Conservation (phyloP, 768 basidiomycete species). For the Hortiboletus campestris region DNA sequence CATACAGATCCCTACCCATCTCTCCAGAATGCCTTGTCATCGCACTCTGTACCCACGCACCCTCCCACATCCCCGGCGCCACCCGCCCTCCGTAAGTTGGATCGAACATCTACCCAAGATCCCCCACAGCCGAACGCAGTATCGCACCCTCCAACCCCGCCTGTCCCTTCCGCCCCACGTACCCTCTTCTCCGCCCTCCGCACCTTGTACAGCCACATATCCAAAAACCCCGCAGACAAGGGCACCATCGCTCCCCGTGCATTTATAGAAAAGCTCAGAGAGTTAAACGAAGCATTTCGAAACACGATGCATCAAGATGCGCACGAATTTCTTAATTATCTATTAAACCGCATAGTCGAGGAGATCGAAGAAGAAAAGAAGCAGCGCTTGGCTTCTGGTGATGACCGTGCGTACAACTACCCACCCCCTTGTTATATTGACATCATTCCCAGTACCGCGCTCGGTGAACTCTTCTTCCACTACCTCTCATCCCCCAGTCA, state of each 20-base stretch:
- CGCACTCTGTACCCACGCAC: conserved; percentile 21
- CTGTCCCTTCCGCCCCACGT: conserved; percentile 59
- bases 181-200: conserved; percentile 91
- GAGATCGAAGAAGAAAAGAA: conserved; percentile 79
- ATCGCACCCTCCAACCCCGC: conserved; percentile 35
- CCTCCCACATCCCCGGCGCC: conserved; percentile 27
- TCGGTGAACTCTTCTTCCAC: conserved; percentile 58
- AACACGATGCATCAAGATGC: conserved; percentile 96
- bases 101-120: conserved; percentile 48
- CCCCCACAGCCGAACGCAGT: conserved; percentile 26
- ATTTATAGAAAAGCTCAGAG: conserved; percentile 91
- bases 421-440: conserved; percentile 4
- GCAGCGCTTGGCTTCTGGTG: conserved; percentile 43
- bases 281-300: conserved; percentile 88
- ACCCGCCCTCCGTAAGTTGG: conserved; percentile 52
- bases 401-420: conserved; percentile 58
- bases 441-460: conserved; percentile 47
- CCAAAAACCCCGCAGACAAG: conserved; percentile 70
- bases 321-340: conserved; percentile 95
- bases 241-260: conserved; percentile 88
- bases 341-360: conserved; percentile 91
- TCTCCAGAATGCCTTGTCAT: conserved; percentile 33
- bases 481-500: conserved; percentile 38
- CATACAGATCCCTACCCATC: conserved; percentile 50
- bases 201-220: conserved; percentile 85